Evolutionary conservation across 2,329 filamentous ascomycete species (phyloP).

Genomic region (Stagonosporopsis chrysanthemi): DNA sequence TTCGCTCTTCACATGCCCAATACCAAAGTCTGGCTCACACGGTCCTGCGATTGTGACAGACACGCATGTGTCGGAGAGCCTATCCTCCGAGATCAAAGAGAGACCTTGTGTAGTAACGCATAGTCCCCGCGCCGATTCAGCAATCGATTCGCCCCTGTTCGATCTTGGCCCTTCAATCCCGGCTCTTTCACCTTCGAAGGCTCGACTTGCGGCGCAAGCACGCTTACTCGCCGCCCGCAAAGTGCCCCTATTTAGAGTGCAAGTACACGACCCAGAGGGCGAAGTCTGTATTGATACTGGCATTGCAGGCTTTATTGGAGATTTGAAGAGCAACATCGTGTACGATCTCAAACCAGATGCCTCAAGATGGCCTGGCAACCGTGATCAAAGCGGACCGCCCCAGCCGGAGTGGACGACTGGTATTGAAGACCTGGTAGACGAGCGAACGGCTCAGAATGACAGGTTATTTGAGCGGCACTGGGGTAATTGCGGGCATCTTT

Average conservation of each 20-base stretch:
- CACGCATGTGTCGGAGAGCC: not conserved
- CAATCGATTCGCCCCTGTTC: slow-evolving; percentile 22
- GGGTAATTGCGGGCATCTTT: slow-evolving; percentile 30
- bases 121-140: slow-evolving; percentile 33
- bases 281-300: slow-evolving; percentile 60
- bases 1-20: slow-evolving; percentile 16
- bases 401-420: slow-evolving; percentile 35
- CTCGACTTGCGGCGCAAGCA: slow-evolving; percentile 70
- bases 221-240: slow-evolving; percentile 67
- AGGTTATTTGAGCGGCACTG: slow-evolving; percentile 3
- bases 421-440: slow-evolving; percentile 35
- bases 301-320: slow-evolving; percentile 69
- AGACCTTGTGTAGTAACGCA: slow-evolving; percentile 2
- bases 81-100: not conserved
- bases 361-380: slow-evolving; percentile 15
- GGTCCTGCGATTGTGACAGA: slow-evolving; percentile 2
- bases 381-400: slow-evolving; percentile 18
- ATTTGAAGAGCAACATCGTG: slow-evolving; percentile 63
- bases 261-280: slow-evolving; percentile 60
- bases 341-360: slow-evolving; percentile 68
- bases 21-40: slow-evolving; percentile 9
- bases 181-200: slow-evolving; percentile 55
- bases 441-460: slow-evolving; percentile 14
- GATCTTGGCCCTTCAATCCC: slow-evolving; percentile 10
- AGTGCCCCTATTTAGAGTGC: slow-evolving; percentile 64